Conservation (phyloP, 495 filamentous ascomycete genomes). For the Penicillium paradoxum region DNA sequence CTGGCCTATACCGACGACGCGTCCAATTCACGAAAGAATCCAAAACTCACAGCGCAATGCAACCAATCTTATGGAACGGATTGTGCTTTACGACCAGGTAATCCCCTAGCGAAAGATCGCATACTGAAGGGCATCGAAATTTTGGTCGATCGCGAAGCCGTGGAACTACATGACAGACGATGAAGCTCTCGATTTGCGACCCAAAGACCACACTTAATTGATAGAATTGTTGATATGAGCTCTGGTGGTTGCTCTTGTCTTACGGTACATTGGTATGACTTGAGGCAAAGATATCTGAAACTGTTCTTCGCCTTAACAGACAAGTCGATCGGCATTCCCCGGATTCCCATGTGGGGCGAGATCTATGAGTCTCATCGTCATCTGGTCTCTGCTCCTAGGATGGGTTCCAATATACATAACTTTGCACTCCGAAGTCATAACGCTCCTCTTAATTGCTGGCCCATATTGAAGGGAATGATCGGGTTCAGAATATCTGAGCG, state of each 20-base stretch:
- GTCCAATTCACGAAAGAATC: background rate
- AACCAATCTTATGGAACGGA: background rate
- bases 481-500: no score
- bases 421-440: no score
- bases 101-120: background rate
- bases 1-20: slow-evolving; percentile 21
- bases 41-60: background rate
- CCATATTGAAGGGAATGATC: no score
- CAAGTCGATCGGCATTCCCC: no score
- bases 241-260: no score
- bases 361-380: background rate
- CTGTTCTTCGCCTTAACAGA: no score
- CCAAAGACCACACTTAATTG: background rate
- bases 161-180: background rate
- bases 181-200: background rate
- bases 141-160: slow-evolving; percentile 6
- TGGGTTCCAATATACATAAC: no score
- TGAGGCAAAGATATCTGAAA: no score
- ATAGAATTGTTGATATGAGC: background rate
- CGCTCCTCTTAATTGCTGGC: no score
- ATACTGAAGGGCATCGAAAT: slow-evolving; percentile 12
- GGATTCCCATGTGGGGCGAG: no score
- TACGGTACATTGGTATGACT: no score
- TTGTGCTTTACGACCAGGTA: no score
- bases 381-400: background rate